Evolutionary conservation across 257 asterid species (phyloP), one percentile per base, ranked within the genome.

Genomic region (Solanum bukasovii): DNA sequence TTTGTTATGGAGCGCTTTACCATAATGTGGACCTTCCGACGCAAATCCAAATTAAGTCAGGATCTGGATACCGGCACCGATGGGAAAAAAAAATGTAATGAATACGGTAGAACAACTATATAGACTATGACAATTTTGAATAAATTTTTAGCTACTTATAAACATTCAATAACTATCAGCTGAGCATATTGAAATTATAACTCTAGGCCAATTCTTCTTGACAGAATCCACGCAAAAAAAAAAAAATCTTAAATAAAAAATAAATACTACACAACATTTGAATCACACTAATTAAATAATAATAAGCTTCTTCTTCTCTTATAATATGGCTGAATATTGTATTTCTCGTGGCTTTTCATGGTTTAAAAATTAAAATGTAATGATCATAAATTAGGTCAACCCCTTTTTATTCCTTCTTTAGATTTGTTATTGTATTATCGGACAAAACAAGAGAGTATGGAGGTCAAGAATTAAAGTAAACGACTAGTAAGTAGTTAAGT

Each of bases 31-130:
- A 52, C 9, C 9, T 52, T 52, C 0, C 21, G 9, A 52, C 23
- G 23, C 9, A 20, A 52, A 2, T 52, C 0, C 1, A 52, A 0
- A 52, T 52, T 52, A 2, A 52, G 1, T 52, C 9, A 1, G 23
- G 0, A 0, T 49, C 3, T 14, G 1, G 1, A 16, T 52, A 52
- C 0, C 4, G 63, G 3, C 21, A 44, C 16, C 2, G 0, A 0
- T 44, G 52, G 1, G 0, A 5, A 52, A 52, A 2, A 2, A 16
- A 52, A 52, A 16, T 1, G 23, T 52, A 52, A 52, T 52, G 8
- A 52, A 52, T 52, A 16, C 9, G 63, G 31, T 37, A 74, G 9
- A 35, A 74, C 5, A 35, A 13, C 10, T 5, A 75, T 52, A 52
- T 38, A 23, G 56, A 74, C 46, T 37, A 37, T 11, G 83, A 11